Percentiles rank a stretch among this genome's conserved stretches.
phyloP scores from a whole-genome alignment of 2,329 filamentous ascomycete genomes.

The Coniosporium tulheliwenetii region DNA sequence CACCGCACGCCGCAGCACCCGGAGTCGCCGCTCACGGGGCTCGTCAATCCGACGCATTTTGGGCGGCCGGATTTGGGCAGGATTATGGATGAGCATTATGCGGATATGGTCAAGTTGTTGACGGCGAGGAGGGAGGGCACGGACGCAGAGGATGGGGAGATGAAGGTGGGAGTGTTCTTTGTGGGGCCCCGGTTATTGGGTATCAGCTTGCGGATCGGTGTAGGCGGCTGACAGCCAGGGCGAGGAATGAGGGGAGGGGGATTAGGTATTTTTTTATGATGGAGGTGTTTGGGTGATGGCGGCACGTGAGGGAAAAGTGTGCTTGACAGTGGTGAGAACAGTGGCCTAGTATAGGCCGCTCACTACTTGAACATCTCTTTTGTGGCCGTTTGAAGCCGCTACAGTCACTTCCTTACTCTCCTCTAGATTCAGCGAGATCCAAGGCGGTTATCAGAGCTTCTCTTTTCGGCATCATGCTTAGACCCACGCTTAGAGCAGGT shows the following conservation, averaged over 20 bases:
- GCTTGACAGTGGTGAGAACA: too few species aligned
- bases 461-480: too few species aligned
- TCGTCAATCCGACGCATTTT: slow-evolving; percentile 38
- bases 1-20: slow-evolving; percentile 37
- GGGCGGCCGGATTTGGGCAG: slow-evolving; percentile 36
- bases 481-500: too few species aligned
- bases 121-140: slow-evolving; percentile 11
- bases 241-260: slow-evolving; percentile 33
- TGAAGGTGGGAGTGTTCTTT: slow-evolving; percentile 41
- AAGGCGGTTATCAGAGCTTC: too few species aligned
- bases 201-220: slow-evolving; percentile 40
- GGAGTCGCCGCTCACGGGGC: slow-evolving; percentile 36
- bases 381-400: too few species aligned
- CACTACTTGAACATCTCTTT: too few species aligned
- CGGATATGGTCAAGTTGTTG: slow-evolving; percentile 31
- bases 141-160: slow-evolving; percentile 14
- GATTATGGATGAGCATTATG: slow-evolving; percentile 39
- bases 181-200: slow-evolving; percentile 39
- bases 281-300: slow-evolving; percentile 33
- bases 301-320: too few species aligned
- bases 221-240: slow-evolving; percentile 32
- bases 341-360: too few species aligned
- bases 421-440: too few species aligned
- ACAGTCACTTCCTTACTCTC: too few species aligned
- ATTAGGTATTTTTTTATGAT: slow-evolving; percentile 43